Conservation (phyloP, 1,139 yeast genomes). For the Hansenula sp. region DNA sequence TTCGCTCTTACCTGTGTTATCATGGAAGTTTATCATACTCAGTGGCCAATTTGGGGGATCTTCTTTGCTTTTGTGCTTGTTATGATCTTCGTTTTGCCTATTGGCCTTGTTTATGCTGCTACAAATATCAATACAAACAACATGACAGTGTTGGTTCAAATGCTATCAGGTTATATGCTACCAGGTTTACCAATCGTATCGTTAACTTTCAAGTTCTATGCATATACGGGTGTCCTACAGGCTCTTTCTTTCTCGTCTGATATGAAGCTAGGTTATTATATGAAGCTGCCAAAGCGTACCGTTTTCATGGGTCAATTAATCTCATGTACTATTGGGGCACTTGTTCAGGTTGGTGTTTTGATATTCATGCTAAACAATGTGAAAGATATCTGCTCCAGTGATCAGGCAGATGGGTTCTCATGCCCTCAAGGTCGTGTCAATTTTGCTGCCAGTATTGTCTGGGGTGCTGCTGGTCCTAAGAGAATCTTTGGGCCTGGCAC, state of each 20-base stretch:
- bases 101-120: conserved; percentile 49
- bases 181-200: conserved; percentile 63
- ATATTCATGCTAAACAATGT: conserved; percentile 43
- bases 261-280: conserved; percentile 61
- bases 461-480: conserved; percentile 66
- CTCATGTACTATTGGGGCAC: conserved; percentile 35
- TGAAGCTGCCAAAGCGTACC: conserved; percentile 58
- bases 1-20: conserved; percentile 45
- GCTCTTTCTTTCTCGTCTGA: conserved; percentile 54
- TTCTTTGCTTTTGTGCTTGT: conserved; percentile 50
- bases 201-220: conserved; percentile 58
- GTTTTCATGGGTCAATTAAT: conserved; percentile 53
- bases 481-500: conserved; percentile 37
- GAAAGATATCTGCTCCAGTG: conserved; percentile 42
- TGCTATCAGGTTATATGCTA: conserved; percentile 57
- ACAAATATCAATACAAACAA: conserved; percentile 50
- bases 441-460: conserved; percentile 54
- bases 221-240: conserved; percentile 55
- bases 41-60: conserved; percentile 55
- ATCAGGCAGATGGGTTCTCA: conserved; percentile 41
- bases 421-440: conserved; percentile 48
- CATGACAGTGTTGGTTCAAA: conserved; percentile 56
- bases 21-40: conserved; percentile 36
- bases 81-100: conserved; percentile 50
- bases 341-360: conserved; percentile 40